phyloP scores from a whole-genome alignment of 768 basidiomycete species.

The Mrakia gelida region DNA sequence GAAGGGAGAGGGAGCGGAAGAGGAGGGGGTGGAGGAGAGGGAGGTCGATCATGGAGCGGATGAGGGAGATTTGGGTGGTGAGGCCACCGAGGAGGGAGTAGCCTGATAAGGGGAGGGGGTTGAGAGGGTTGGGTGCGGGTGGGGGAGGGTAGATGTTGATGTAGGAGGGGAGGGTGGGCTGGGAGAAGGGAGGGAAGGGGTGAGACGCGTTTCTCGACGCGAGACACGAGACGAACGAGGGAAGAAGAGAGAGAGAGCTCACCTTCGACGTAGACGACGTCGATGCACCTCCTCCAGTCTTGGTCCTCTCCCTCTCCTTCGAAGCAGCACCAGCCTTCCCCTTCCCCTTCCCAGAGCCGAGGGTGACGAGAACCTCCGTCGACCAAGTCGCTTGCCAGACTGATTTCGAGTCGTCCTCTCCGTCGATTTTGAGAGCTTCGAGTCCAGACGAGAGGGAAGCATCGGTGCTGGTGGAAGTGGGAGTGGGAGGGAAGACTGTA shows the following conservation, averaged over 20 bases:
- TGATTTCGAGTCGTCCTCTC: constrained; percentile 25
- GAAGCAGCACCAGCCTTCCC: neutral
- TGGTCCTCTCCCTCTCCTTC: neutral
- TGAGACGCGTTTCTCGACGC: no score
- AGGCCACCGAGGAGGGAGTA: constrained; percentile 85
- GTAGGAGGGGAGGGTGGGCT: constrained; percentile 39
- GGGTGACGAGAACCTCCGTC: constrained; percentile 2
- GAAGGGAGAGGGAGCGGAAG: constrained; percentile 77
- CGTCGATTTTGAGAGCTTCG: constrained; percentile 11
- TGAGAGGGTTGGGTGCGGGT: constrained; percentile 28
- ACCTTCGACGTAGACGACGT: neutral
- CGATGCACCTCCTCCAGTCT: neutral
- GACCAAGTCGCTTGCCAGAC: constrained; percentile 11
- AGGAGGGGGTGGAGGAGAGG: constrained; percentile 77
- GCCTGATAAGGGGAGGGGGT: constrained; percentile 45
- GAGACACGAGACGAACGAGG: neutral
- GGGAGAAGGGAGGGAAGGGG: neutral
- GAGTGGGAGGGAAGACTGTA: neutral
- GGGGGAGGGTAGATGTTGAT: constrained; percentile 44
- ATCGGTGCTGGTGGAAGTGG: neutral
- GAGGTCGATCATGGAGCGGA: constrained; percentile 78
- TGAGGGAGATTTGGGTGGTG: constrained; percentile 76
- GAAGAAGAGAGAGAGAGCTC: neutral
- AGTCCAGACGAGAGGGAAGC: neutral
- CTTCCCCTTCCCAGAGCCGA: neutral